Evolutionary conservation across 2,329 filamentous ascomycete species (phyloP), one percentile per base, ranked within the genome.

Genomic region (Cladobotryum protrusum): DNA sequence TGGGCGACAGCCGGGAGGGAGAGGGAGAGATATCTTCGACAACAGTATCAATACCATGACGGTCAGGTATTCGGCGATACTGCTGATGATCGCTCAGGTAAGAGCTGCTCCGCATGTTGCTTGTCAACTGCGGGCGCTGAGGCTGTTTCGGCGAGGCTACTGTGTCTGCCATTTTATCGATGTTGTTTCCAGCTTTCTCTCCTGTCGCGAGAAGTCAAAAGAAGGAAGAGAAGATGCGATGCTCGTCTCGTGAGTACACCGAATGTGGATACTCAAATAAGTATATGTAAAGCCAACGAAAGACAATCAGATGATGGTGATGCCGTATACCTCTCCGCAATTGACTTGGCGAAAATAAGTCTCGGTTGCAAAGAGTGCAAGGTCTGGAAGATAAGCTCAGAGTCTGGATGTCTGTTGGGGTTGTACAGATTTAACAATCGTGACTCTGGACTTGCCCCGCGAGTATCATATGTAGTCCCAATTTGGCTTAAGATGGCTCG

Each of bases 1-100:
- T 73, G 12, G 72, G 65, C 43, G 70, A 63, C 20, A 68, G 61
- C 17, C 42, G 42, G 20, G 66, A 60, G 37, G 62, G 63, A 33
- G 67, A 63, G 29, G 63, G 64, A 53, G 69, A 67, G 32, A 75
- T 59, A 52, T 80, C 77, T 63, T 85, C 81, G 46, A 85, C 76
- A 14, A 85, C 79, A 42, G 79, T 81, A 61, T 85, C 82, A 58
- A 85, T 85, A 54, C 80, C 81, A 55, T 81, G 79, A 62, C 78
- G 74, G 24, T 82, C 79, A 43, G 76, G 71, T 24, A 48, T 43
- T 11, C 50, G 77, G 44, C 81, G 78, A 56, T 81, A 82, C 60
- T 84, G 79, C 64, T 83, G 80, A 59, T 83, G 78, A 56, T 84
- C 81, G 63, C 75, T 74, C 50, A 84, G 70, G 61, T 80, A 84